Base-by-base conservation (phyloP, 73 alveolate species). In the Durusdinium trenchii region DNA sequence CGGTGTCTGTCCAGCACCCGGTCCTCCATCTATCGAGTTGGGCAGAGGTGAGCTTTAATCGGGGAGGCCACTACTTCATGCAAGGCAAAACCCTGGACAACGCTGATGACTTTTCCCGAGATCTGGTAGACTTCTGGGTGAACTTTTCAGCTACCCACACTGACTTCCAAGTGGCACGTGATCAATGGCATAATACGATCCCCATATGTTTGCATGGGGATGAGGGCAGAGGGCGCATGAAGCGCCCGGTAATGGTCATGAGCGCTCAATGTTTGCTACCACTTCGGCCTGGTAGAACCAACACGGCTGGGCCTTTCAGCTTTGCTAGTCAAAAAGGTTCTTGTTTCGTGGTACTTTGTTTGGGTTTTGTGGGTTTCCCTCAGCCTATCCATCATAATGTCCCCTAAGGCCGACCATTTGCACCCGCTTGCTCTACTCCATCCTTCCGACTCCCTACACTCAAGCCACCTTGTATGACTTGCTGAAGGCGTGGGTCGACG, bases 51-150 rank as follows among this genome's bases (percentile, higher is more conserved):
- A 83, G 48, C 40, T 83, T 83, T 51, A n/a, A 1, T 35, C 18
- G 36, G 3, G 94, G 94, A 6, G 94, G 94, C 50, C 94, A 83
- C 14, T 83, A 50, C 51, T n/a, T 83, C 23, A 10, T 83, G 75
- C 76, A 52, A 36, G 94, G 94, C 9, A 9, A 23, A 16, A 36
- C 76, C 28, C 26, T 83, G 50, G 75, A 83, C 43, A 42, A 83
- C 50, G 6, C n/a, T 30, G 76, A 28, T 26, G 16, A 28, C 42
- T 83, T 83, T 38, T 3, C 6, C 40, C 36, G 10, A 0, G 94
- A 83, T 50, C 75, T 83, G 2, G 28, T 0, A 23, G 36, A 50
- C 2, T 82, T 82, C 51, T 82, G 93, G 93, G 12, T 1, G 52
- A 23, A 35, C 38, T 50, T 12, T 32, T 35, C n/a, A 10, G 50